A percentile compares a stretch with the other conserved stretches of the same genome.
Conservation (phyloP, 352 stramenopile genomes). For the Globisporangium apiculatum region DNA sequence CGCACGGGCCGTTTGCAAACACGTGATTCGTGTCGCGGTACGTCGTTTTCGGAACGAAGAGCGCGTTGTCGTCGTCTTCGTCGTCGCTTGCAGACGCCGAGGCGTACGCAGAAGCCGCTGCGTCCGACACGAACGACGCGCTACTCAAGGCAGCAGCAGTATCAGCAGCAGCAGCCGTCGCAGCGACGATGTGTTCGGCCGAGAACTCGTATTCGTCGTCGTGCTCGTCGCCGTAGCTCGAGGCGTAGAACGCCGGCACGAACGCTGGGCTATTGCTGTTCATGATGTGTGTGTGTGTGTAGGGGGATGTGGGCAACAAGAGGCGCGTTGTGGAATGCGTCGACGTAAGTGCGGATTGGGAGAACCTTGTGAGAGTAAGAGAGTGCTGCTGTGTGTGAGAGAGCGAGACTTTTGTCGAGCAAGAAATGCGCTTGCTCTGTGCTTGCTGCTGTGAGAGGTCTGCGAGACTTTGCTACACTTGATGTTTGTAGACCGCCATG, state of each 20-base stretch:
- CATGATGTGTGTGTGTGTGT: constrained; percentile 9
- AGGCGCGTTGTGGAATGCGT: constrained; percentile 4
- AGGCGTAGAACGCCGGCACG: constrained; percentile 24
- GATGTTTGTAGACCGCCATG: neutral
- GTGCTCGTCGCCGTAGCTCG: constrained; percentile 25
- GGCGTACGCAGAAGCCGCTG: neutral
- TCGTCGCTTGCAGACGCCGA: constrained; percentile 7
- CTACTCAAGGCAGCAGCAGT: no score
- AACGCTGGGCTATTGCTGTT: constrained; percentile 17
- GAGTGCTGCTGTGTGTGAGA: no score
- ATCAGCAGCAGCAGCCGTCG: neutral
- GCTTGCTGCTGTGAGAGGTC: neutral
- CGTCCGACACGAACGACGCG: neutral
- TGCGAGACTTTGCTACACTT: neutral
- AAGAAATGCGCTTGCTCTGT: neutral
- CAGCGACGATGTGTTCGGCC: constrained; percentile 11
- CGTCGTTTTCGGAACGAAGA: constrained; percentile 17
- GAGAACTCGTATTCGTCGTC: constrained; percentile 21
- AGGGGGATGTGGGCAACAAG: neutral
- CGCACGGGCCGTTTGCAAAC: constrained; percentile 23
- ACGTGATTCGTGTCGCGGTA: constrained; percentile 43
- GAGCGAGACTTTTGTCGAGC: neutral
- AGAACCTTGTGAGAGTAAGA: no score
- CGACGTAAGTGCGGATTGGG: no score
- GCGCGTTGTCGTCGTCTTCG: constrained; percentile 7